Base-by-base conservation (phyloP, 352 stramenopile genomes). In the Phytophthora rubi region DNA sequence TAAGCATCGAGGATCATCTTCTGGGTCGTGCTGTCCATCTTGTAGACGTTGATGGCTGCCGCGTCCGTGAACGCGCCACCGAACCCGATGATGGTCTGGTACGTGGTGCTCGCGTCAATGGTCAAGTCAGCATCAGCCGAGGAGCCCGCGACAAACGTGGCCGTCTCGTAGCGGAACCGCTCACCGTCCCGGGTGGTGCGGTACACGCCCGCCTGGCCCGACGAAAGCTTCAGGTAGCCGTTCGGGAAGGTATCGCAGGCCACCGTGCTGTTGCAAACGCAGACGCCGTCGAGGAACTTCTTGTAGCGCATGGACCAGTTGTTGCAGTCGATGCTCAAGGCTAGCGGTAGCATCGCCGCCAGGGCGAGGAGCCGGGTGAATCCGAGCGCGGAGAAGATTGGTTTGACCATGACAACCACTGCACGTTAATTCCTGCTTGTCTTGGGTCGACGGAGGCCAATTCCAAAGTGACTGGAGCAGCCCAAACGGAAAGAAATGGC, bases 1-100 rank as follows among this genome's bases (percentile, higher is more conserved):
- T 94, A 94, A 8, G 82, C 71, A 32, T 93, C 68, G 23, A 93
- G 48, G 42, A 91, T 70, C 60, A 86, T 72, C 10, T 85, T 45
- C 59, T 92, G 83, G n/a, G 89, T 64, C 21, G 60, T 67, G 21
- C 60, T 26, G 30, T 83, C 63, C 62, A 96, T 72, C 64, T 82
- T 85, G 68, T 81, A 80, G 37, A 96, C 73, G 65, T 94, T 91
- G 64, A 90, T 88, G 26, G 85, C 75, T 18, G 83, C 79, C 1
- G 86, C 71, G 35, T 97, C 90, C 9, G 90, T 96, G 79, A 96
- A 96, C 1, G 89, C 86, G 12, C 85, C 89, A 42, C 89, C 89
- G 48, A 97, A 97, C 3, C 86, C 89, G 10, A 92, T 69, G 37
- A 96, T 91, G 28, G 81, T 67, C 64, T 95, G 80, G 59, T 83